A percentile compares a stretch with the other conserved stretches of the same genome.
These are phyloP conservation scores for Ogataea wickerhamii DNA, from an alignment of 805 yeast genomes.

Conservation along the genomic window DNA sequence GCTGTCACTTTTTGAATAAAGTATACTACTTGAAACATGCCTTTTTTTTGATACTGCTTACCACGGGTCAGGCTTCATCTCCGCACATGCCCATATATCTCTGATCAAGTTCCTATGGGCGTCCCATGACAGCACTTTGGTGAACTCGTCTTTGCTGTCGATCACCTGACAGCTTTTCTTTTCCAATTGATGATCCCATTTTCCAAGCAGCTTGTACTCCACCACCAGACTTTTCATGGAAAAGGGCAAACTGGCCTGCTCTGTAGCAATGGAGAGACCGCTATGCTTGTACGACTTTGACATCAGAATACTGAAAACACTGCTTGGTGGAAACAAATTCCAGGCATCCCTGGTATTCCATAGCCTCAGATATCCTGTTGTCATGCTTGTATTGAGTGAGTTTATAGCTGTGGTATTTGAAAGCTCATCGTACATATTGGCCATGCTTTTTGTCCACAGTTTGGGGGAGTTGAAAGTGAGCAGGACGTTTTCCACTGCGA, in stretches of 20 bases:
- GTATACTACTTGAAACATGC: constrained; percentile 1
- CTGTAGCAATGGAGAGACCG: constrained; percentile 22
- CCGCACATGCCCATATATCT: constrained; percentile 22
- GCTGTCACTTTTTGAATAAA: neutral
- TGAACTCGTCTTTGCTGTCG: constrained; percentile 15
- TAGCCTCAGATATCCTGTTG: constrained; percentile 18
- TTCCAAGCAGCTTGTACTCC: constrained; percentile 20
- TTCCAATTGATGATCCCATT: constrained; percentile 21
- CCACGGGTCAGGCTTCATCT: constrained; percentile 12
- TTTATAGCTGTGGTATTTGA: constrained; percentile 13
- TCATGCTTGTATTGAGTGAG: constrained; percentile 8
- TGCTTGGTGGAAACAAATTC: constrained; percentile 20
- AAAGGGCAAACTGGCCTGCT: constrained; percentile 11
- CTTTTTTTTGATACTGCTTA: neutral
- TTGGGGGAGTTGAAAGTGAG: constrained; percentile 22
- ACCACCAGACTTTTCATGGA: constrained; percentile 12
- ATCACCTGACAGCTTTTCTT: constrained; percentile 16
- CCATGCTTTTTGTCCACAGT: constrained; percentile 18
- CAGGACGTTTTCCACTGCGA: constrained; percentile 13
- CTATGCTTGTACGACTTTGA: constrained; percentile 18
- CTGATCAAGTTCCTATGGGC: constrained; percentile 17
- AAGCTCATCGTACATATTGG: constrained; percentile 18
- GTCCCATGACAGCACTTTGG: constrained; percentile 15
- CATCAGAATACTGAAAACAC: constrained; percentile 9
- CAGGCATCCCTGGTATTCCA: constrained; percentile 25